Conservation (phyloP, 208 protist genomes). For the Leishmania braziliensis region DNA sequence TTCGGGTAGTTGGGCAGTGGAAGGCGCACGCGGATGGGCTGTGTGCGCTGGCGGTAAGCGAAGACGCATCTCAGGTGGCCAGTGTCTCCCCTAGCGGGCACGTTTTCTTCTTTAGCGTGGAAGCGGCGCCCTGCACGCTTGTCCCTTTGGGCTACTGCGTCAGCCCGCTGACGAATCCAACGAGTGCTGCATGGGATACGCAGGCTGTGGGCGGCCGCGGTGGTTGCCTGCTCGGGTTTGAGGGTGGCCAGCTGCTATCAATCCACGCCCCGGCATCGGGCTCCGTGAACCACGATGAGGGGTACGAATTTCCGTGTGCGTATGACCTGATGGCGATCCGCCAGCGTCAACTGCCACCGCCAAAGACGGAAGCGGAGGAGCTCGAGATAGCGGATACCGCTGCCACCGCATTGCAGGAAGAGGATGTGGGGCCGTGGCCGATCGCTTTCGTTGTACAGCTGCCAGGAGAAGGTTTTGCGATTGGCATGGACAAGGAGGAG, state of each 20-base stretch:
- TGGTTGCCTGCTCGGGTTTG: slow-evolving; percentile 72
- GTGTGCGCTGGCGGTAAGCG: slow-evolving; percentile 62
- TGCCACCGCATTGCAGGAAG: slow-evolving; percentile 51
- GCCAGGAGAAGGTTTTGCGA: slow-evolving; percentile 29
- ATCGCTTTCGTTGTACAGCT: slow-evolving; percentile 54
- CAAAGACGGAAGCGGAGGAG: slow-evolving; percentile 56
- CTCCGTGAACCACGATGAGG: slow-evolving; percentile 59
- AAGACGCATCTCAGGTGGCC: slow-evolving; percentile 66
- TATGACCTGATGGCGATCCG: slow-evolving; percentile 79
- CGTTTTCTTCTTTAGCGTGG: slow-evolving; percentile 94
- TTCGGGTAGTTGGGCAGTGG: slow-evolving; percentile 54
- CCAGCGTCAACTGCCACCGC: slow-evolving; percentile 68
- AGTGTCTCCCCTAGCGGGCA: slow-evolving; percentile 81
- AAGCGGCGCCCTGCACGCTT: slow-evolving; percentile 26
- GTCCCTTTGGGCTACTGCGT: slow-evolving; percentile 83
- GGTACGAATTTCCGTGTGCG: slow-evolving; percentile 66
- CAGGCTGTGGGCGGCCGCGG: slow-evolving; percentile 16
- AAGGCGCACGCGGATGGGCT: slow-evolving; percentile 67
- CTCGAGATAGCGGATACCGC: slow-evolving; percentile 68
- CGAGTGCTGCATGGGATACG: slow-evolving; percentile 72
- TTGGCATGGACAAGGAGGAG: slow-evolving; percentile 76
- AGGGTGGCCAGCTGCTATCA: slow-evolving; percentile 70
- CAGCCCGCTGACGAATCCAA: slow-evolving; percentile 50
- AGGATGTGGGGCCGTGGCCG: slow-evolving; percentile 83
- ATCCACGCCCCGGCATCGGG: slow-evolving; percentile 49